Base-by-base conservation (phyloP, 140 eudicot genomes). In the Flaveria floridana region DNA sequence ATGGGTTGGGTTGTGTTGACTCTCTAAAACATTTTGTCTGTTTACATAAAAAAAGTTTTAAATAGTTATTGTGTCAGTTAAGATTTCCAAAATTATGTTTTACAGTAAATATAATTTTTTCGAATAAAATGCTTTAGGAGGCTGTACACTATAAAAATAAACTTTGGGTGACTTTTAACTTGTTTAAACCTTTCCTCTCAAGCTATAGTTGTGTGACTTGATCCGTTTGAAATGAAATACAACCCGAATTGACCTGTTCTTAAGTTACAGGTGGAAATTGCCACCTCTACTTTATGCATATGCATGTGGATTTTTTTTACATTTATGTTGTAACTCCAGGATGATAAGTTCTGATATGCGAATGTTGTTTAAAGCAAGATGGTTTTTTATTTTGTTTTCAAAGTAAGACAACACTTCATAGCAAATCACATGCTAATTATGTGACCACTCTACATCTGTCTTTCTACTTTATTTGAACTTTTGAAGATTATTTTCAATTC, bases 401-500 rank as follows among this genome's bases (percentile, higher is more conserved):
- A 13, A 56, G 42, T 23, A 2, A 21, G 23, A 20, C 64, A 23
- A 21, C 14, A 68, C 5, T 68, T 68, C 2, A 57, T 73, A 20
- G 58, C 41, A 70, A 19, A 72, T 72, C 34, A 57, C 68, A 42
- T 72, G 77, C 77, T 72, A 6, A 26, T 26, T 71, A 6, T 53
- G 50, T 2, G 20, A 53, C 47, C 34, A 71, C 65, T 51, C 11
- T 28, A 26, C 52, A 28, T 10, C 26, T 47, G 0, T 71, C 37
- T 6, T 53, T 30, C 8, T 16, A 7, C 46, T 8, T 42, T 7
- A 42, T 42, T 42, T 42, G 11, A 42, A 7, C 47, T 42, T 50
- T 50, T 50, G 6, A 50, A 50, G 18, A 15, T 42, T 42, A 42
- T 50, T 50, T 50, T 50, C n/a, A 50, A 11, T 50, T 50, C 56